Evolutionary conservation across 345 rosid genomes (phyloP).

Genomic region (Salix brachista): DNA sequence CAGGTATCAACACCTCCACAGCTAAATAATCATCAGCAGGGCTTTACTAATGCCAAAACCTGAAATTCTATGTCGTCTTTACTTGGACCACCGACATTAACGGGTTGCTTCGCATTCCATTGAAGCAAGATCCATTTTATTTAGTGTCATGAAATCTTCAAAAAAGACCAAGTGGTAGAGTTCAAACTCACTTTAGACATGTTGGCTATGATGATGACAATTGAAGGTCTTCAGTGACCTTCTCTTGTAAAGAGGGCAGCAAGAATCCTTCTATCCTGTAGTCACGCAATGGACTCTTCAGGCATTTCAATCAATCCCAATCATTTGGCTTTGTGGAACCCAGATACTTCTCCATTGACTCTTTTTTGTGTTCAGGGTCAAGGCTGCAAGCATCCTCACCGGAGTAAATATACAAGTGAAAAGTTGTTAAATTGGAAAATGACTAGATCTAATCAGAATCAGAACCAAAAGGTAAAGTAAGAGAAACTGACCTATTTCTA

Average conservation of each 20-base stretch:
- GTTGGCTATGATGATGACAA: not conserved
- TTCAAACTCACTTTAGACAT: constrained; percentile 10
- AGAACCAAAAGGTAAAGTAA: not conserved
- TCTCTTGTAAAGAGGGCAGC: not conserved
- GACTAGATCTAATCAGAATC: not conserved
- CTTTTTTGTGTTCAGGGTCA: constrained; percentile 91
- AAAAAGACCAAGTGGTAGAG: not conserved
- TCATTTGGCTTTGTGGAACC: constrained; percentile 54
- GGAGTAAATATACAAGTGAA: constrained; percentile 8
- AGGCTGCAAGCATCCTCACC: constrained; percentile 55
- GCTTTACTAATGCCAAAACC: no score
- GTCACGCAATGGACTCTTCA: not conserved
- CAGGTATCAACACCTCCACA: no score
- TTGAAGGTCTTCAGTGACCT: not conserved
- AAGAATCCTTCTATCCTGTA: not conserved
- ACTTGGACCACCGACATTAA: no score
- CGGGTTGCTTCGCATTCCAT: no score
- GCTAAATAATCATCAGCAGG: no score
- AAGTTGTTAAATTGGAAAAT: not conserved
- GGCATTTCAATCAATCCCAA: constrained; percentile 19
- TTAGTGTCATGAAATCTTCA: not conserved
- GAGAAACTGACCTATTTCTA: constrained; percentile 67
- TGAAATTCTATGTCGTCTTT: no score
- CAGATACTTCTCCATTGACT: constrained; percentile 93
- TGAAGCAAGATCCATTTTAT: not conserved